Evolutionary conservation across 2,329 filamentous ascomycete genomes (phyloP).

Genomic region (Aplosporella prunicola): DNA sequence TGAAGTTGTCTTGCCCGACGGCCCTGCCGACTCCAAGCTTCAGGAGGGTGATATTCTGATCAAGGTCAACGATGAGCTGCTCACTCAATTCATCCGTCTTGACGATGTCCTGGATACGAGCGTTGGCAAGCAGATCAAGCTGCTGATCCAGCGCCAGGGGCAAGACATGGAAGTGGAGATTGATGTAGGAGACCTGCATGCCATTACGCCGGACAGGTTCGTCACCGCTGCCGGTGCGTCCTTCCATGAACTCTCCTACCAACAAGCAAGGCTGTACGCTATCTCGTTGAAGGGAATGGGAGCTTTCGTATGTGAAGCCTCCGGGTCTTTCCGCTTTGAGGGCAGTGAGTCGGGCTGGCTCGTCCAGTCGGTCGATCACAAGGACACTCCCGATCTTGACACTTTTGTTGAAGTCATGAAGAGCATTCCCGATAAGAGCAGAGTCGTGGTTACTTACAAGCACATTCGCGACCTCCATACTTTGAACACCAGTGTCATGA

Average conservation of each 20-base stretch:
- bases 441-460: conserved; percentile 91
- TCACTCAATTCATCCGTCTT: conserved; percentile 85
- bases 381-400: conserved; percentile 77
- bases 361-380: conserved; percentile 84
- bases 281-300: conserved; percentile 69
- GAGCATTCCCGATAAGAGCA: conserved; percentile 66
- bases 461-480: conserved; percentile 93
- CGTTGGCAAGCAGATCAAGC: conserved; percentile 66
- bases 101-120: conserved; percentile 87
- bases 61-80: conserved; percentile 84
- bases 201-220: conserved; percentile 91
- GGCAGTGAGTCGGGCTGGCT: conserved; percentile 88
- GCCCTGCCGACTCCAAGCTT: conserved; percentile 76
- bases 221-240: conserved; percentile 87
- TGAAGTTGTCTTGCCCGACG: conserved; percentile 86
- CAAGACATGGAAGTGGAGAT: conserved; percentile 79
- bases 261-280: conserved; percentile 91
- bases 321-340: conserved; percentile 90
- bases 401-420: conserved; percentile 89
- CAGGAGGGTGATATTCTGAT: conserved; percentile 91
- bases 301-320: conserved; percentile 89
- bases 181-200: conserved; percentile 78
- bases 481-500: conserved; percentile 82
- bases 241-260: conserved; percentile 94
- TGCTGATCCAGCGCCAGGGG: conserved; percentile 82